Evolutionary conservation across 202 grass and related monocot genomes (phyloP).

Genomic region (Zoysia matrella): DNA sequence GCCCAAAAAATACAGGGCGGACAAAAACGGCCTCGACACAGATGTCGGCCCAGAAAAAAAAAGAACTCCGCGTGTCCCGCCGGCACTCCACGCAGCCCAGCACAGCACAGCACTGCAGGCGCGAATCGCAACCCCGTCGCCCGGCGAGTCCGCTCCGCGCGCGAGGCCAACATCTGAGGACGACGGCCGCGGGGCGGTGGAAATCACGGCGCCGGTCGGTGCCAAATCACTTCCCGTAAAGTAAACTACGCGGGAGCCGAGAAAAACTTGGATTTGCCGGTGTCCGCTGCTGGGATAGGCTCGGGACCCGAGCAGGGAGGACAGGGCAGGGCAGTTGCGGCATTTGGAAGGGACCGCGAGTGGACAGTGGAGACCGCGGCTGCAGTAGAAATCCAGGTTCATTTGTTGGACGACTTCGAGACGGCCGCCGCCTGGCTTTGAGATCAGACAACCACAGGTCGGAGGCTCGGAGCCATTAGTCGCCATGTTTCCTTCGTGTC

Average conservation of each 20-base stretch:
- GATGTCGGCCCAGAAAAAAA: background rate
- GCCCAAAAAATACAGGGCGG: no score
- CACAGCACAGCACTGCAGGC: no score
- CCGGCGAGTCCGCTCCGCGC: background rate
- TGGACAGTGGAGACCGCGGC: background rate
- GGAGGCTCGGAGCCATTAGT: no score
- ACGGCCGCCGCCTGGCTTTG: no score
- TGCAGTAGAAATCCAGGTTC: background rate
- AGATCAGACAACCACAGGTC: no score
- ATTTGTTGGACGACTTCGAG: no score
- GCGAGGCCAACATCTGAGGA: background rate
- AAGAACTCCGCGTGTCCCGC: no score
- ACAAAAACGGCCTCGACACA: background rate
- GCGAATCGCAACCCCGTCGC: background rate
- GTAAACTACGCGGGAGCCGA: background rate
- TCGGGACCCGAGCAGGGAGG: background rate
- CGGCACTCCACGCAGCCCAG: no score
- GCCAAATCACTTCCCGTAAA: background rate
- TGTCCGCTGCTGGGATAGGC: background rate
- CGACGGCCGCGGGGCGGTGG: background rate
- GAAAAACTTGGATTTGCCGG: slow-evolving; percentile 4
- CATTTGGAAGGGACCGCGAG: no score
- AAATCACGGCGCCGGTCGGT: background rate
- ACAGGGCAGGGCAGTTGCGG: background rate
- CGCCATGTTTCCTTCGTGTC: no score